Percentiles rank a stretch among this genome's conserved stretches.
phyloP scores from a whole-genome alignment of 2,329 filamentous ascomycete genomes.

The Cladosporium cucumerinum region DNA sequence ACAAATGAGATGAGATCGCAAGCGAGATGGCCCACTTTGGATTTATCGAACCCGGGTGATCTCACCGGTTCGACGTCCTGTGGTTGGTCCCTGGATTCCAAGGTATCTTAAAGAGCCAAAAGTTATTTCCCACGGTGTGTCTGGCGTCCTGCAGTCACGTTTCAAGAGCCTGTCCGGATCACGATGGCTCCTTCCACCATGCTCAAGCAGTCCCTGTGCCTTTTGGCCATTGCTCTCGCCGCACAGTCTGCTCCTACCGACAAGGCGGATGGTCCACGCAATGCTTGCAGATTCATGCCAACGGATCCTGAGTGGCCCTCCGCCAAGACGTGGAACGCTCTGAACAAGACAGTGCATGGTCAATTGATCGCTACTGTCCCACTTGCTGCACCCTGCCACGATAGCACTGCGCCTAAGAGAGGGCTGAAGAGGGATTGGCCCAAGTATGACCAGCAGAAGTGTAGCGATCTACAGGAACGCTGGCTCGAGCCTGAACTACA shows the following conservation, averaged over 20 bases:
- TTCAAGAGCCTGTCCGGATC: neutral
- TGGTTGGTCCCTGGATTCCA: neutral
- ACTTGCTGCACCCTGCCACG: constrained; percentile 53
- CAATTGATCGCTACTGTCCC: constrained; percentile 53
- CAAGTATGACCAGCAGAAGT: neutral
- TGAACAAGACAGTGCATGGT: constrained; percentile 53
- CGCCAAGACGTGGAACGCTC: constrained; percentile 43
- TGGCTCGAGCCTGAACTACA: constrained; percentile 12
- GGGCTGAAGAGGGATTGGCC: neutral
- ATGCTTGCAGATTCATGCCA: constrained; percentile 40
- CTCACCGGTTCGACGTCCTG: neutral
- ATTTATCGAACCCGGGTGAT: neutral
- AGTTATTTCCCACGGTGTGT: neutral
- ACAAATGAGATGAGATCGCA: neutral
- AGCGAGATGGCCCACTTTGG: neutral
- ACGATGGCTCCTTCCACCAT: neutral
- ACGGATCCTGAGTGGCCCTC: constrained; percentile 53
- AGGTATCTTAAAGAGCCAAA: neutral
- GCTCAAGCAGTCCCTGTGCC: constrained; percentile 23
- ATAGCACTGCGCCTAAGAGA: constrained; percentile 18
- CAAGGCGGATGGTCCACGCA: constrained; percentile 32
- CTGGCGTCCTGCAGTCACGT: neutral
- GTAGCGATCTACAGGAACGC: neutral
- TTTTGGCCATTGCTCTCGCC: constrained; percentile 23
- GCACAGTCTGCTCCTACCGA: neutral